Conservation (phyloP, 768 basidiomycete species). For the Trametes coccinea region DNA sequence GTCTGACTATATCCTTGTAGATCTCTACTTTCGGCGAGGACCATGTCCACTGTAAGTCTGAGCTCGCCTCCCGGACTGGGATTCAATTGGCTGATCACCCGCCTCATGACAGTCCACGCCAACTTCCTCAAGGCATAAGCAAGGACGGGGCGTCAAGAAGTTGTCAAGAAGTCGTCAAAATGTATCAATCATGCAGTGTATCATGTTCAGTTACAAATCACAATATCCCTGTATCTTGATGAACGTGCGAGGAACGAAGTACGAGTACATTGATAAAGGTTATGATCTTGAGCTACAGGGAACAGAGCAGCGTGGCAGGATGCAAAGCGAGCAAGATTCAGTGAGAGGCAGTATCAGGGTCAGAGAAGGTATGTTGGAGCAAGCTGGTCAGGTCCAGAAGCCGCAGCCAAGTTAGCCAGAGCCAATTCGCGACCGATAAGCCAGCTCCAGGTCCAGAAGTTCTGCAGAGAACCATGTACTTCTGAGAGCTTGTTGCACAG, state of each 20-base stretch:
- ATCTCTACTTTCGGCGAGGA: conserved; percentile 89
- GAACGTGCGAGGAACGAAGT: not conserved
- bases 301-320: not conserved
- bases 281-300: not conserved
- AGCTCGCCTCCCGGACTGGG: too few species aligned
- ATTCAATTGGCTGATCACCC: conserved; percentile 21
- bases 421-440: conserved; percentile 58
- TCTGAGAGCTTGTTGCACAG: conserved; percentile 59
- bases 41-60: conserved; percentile 79
- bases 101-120: conserved; percentile 66
- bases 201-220: conserved; percentile 1
- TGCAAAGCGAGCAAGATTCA: too few species aligned
- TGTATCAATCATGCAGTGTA: conserved; percentile 22
- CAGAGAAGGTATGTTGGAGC: not conserved
- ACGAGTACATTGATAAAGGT: not conserved
- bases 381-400: too few species aligned
- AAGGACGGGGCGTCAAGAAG: not conserved
- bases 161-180: not conserved
- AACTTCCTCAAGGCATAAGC: conserved; percentile 76
- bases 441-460: conserved; percentile 55
- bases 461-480: conserved; percentile 71
- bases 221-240: not conserved
- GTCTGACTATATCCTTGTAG: conserved; percentile 37
- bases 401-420: not conserved
- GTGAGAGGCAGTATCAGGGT: too few species aligned